phyloP scores from a whole-genome alignment of 768 basidiomycete species.

The Piloderma croceum region DNA sequence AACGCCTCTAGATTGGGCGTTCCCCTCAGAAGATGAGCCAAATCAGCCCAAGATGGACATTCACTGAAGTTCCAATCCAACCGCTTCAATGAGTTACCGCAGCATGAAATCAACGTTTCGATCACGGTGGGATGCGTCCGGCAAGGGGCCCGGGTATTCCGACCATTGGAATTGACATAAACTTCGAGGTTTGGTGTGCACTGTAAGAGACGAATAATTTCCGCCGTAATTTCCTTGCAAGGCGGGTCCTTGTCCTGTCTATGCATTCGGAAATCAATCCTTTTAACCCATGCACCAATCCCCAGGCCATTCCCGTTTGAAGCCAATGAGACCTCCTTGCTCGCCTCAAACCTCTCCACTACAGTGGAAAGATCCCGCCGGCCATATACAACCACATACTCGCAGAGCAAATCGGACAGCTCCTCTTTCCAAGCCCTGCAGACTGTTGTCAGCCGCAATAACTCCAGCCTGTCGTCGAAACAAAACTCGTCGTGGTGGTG shows the following conservation, averaged over 20 bases:
- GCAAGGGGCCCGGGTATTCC: constrained; percentile 9
- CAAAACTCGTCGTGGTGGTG: constrained; percentile 27
- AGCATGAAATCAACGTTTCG: constrained; percentile 26
- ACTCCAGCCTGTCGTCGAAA: constrained; percentile 25
- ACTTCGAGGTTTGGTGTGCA: constrained; percentile 41
- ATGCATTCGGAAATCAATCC: constrained; percentile 38
- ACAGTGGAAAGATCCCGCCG: constrained; percentile 29
- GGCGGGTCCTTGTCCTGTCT: constrained; percentile 24
- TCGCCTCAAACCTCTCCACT: constrained; percentile 31
- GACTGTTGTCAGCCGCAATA: constrained; percentile 29
- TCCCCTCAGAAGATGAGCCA: constrained; percentile 30
- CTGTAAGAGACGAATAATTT: constrained; percentile 32
- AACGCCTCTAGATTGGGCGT: constrained; percentile 34
- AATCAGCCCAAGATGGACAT: constrained; percentile 35
- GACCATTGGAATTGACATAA: constrained; percentile 36
- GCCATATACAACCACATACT: constrained; percentile 35
- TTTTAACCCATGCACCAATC: constrained; percentile 31
- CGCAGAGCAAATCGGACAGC: constrained; percentile 33
- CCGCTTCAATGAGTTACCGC: constrained; percentile 32
- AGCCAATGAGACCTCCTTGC: constrained; percentile 11
- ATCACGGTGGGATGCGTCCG: constrained; percentile 28
- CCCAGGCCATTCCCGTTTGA: constrained; percentile 29
- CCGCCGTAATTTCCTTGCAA: constrained; percentile 9
- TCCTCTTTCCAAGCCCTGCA: constrained; percentile 33
- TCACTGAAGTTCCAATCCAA: constrained; percentile 44